A percentile compares a stretch with the other conserved stretches of the same genome.
Conservation (phyloP, 306 rosid genomes). For the Trifolium dubium region DNA sequence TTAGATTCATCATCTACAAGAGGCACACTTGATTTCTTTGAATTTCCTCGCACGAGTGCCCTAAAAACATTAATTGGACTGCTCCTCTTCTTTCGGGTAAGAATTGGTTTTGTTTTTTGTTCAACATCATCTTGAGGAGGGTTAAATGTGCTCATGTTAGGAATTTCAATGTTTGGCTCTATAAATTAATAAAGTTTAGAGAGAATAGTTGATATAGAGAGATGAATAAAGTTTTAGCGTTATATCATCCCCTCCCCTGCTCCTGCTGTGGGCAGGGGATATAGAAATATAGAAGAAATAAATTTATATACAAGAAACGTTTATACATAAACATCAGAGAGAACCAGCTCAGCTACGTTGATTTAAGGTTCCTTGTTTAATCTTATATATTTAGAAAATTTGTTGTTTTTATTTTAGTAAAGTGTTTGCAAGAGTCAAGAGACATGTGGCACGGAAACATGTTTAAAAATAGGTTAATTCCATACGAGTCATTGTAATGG, state of each 20-base stretch:
- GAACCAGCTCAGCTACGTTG: constrained; percentile 19
- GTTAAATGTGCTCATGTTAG: neutral
- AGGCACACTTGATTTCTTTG: constrained; percentile 37
- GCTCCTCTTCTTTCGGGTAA: constrained; percentile 29
- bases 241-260: neutral
- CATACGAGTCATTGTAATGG: neutral
- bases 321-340: neutral
- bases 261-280: constrained; percentile 36
- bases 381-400: constrained; percentile 34
- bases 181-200: neutral
- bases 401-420: neutral
- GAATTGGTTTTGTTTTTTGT: neutral
- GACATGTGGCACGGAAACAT: neutral
- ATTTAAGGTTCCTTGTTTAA: neutral
- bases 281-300: neutral
- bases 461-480: neutral
- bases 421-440: neutral
- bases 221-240: neutral
- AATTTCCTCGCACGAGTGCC: constrained; percentile 52
- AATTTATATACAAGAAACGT: constrained; percentile 1
- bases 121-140: neutral
- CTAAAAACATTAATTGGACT: constrained; percentile 42
- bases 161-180: constrained; percentile 24
- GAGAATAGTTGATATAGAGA: neutral
- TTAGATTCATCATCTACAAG: constrained; percentile 34